A percentile compares a stretch with the other conserved stretches of the same genome.
These are phyloP conservation scores for Podospora pseudoanserina DNA, from an alignment of 495 filamentous ascomycete genomes.

Conservation along the genomic window DNA sequence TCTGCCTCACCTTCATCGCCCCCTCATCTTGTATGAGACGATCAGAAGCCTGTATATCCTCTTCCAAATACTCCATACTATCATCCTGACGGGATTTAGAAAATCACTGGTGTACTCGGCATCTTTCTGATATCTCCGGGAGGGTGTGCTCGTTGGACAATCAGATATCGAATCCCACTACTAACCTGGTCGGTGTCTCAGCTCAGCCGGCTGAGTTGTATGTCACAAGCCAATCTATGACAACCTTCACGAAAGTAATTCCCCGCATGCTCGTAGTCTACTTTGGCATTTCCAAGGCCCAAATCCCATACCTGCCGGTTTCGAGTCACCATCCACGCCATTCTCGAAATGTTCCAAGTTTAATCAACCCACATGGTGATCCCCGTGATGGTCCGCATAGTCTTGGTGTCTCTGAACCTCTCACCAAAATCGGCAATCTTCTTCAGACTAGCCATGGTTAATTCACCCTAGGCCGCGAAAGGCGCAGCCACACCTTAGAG, in stretches of 20 bases:
- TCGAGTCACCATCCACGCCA: not conserved
- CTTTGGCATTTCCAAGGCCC: not conserved
- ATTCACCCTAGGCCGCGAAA: not conserved
- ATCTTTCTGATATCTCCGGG: not conserved
- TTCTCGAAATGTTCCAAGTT: not conserved
- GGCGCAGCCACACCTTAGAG: not conserved
- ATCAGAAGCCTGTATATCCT: not conserved
- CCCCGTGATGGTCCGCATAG: slow-evolving; percentile 4
- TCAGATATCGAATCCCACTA: not conserved
- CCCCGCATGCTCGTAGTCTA: slow-evolving; percentile 9
- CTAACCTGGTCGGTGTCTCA: slow-evolving; percentile 13
- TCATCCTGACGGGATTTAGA: not conserved
- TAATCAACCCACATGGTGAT: slow-evolving; percentile 6
- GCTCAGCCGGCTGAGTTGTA: slow-evolving; percentile 16
- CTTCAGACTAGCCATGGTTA: not conserved
- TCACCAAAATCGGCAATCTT: not conserved
- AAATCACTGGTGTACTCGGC: not conserved
- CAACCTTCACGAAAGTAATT: not conserved
- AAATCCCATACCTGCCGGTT: slow-evolving; percentile 9
- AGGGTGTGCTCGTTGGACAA: slow-evolving; percentile 13
- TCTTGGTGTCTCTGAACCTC: slow-evolving; percentile 2
- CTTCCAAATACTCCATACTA: not conserved
- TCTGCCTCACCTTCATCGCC: slow-evolving; percentile 4
- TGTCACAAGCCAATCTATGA: slow-evolving; percentile 14
- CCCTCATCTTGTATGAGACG: not conserved